These are phyloP conservation scores for Marchantia paleacea DNA, from an alignment of 225 moss, liverwort and hornwort genomes.

Conservation along the genomic window DNA sequence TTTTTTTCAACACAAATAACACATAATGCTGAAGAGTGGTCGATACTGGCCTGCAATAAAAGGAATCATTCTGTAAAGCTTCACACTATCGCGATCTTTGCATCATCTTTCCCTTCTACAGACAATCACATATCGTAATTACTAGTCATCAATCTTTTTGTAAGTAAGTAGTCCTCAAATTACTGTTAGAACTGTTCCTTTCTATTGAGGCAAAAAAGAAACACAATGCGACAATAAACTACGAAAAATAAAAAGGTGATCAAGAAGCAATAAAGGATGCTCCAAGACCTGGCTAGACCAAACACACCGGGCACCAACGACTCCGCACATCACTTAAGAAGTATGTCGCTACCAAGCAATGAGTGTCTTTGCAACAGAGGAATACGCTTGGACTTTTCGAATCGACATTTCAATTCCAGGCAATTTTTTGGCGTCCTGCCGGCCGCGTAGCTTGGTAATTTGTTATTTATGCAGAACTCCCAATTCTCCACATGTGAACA, in stretches of 20 bases:
- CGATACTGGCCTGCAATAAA: conserved; percentile 44
- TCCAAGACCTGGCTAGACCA: neutral
- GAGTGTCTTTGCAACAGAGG: neutral
- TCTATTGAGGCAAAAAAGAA: neutral
- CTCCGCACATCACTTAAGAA: neutral
- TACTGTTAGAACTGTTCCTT: neutral
- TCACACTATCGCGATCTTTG: neutral
- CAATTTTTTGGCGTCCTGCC: too few relatives aligned
- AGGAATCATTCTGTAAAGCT: neutral
- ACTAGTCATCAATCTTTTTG: neutral
- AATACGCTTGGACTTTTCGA: neutral
- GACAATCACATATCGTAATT: neutral
- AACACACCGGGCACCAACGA: neutral
- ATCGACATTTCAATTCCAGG: too few relatives aligned
- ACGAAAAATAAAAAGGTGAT: neutral
- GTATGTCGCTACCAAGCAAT: neutral
- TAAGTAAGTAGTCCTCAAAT: neutral
- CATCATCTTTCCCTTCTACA: neutral
- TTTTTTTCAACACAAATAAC: conserved; percentile 73
- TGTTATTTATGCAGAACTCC: too few relatives aligned
- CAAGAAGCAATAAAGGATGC: neutral
- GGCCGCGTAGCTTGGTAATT: too few relatives aligned
- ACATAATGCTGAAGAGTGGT: conserved; percentile 80
- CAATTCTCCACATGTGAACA: too few relatives aligned
- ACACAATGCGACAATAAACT: neutral